Conservation (phyloP, 305 asterid species). For the Fraxinus angustifolia region DNA sequence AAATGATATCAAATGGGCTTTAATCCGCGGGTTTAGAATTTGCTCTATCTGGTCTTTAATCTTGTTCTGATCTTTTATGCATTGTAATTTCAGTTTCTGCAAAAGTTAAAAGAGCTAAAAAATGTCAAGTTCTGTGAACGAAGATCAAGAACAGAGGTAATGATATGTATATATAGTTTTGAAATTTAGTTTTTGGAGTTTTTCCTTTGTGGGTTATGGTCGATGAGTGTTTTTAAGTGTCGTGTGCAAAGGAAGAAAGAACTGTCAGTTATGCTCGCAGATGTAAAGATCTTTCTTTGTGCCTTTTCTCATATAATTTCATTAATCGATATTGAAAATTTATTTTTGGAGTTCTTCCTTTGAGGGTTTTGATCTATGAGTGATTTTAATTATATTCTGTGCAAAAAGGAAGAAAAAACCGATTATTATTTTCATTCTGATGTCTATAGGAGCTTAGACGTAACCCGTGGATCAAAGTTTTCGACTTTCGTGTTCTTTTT, state of each 20-base stretch:
- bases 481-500: background rate
- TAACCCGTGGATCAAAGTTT: background rate
- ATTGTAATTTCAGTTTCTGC: background rate
- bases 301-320: background rate
- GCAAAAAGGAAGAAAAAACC: background rate
- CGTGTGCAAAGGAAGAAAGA: background rate
- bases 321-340: background rate
- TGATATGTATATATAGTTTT: background rate
- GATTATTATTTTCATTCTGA: background rate
- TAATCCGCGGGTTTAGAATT: background rate
- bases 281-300: background rate
- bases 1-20: background rate
- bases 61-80: background rate
- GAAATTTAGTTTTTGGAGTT: background rate
- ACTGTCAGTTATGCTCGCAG: background rate
- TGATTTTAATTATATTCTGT: background rate
- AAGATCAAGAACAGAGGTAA: conserved; percentile 45
- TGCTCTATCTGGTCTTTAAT: background rate
- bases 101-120: background rate
- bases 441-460: background rate
- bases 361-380: conserved; percentile 7
- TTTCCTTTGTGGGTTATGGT: background rate
- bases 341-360: background rate
- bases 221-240: background rate
- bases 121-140: conserved; percentile 24